Base-by-base conservation (phyloP, 306 rosid genomes). In the Vigna trinervia region DNA sequence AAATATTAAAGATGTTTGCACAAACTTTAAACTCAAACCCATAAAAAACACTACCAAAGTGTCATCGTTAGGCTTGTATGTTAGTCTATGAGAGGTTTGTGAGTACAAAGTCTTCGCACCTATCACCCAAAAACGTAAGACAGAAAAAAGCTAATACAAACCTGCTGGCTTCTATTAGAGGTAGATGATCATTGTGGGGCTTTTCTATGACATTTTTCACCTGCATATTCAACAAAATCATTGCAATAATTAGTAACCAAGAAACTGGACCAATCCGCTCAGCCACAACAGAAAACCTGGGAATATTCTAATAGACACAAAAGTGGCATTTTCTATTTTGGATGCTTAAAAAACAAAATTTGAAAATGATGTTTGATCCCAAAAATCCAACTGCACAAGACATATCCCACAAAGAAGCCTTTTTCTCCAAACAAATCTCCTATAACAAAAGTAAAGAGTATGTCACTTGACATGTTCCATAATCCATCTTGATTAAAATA, bases 81-180 rank as follows among this genome's bases (percentile, higher is more conserved):
- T 10, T 17, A 69, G 52, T 78, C 46, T 12, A 36, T 36, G 47
- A 34, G 23, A 20, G 51, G 43, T 45, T 57, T 28, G 81, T 43
- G 28, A 70, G 65, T 51, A 62, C 60, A 80, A 72, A 73, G 43
- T 63, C 8, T 52, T 14, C 6, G 58, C 45, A 48, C 28, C 47
- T 13, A 45, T 58, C 47, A 68, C 36, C 52, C 41, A 39, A 71
- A 59, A 82, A 62, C 39, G 47, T 64, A 71, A 30, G 75, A 11
- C 11, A 34, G 68, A 43, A 61, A 60, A 80, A 63, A n/a, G 59
- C 51, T 73, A 69, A n/a, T 58, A 77, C 75, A 80, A 79, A 94
- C 98, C 98, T 95, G 99, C 99, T 95, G 38, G 99, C 99, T 87
- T 92, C 99, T 73, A 95, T 52, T 75, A 95, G 77, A 36, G 99